These are phyloP conservation scores for Panaeolus cyanescens DNA, from an alignment of 768 basidiomycete genomes.

Conservation along the genomic window DNA sequence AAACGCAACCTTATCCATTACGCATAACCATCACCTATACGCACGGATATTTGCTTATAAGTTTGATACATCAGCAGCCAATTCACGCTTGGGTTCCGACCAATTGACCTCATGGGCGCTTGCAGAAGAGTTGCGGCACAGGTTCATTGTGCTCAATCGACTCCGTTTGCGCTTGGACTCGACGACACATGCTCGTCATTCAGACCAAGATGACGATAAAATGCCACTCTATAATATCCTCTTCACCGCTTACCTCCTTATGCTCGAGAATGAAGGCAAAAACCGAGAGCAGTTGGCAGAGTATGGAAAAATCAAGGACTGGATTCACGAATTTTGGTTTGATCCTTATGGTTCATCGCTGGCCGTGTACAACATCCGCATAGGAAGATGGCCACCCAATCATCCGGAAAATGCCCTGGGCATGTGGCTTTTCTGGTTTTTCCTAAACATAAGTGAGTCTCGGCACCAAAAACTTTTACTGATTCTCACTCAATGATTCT, in stretches of 20 bases:
- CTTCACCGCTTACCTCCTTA: conserved; percentile 72
- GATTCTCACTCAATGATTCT: not conserved
- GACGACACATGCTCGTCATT: conserved; percentile 21
- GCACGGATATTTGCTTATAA: conserved; percentile 66
- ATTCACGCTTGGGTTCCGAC: conserved; percentile 49
- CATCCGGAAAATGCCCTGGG: conserved; percentile 56
- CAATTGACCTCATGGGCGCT: conserved; percentile 43
- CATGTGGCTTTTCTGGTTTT: conserved; percentile 82
- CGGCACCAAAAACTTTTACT: not conserved
- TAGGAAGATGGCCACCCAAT: conserved; percentile 58
- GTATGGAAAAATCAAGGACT: conserved; percentile 61
- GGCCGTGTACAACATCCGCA: conserved; percentile 40
- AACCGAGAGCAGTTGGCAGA: conserved; percentile 73
- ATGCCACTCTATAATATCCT: conserved; percentile 47
- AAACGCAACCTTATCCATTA: conserved; percentile 50
- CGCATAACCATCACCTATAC: conserved; percentile 68
- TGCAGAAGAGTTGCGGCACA: conserved; percentile 63
- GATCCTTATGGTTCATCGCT: conserved; percentile 56
- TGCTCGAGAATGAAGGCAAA: conserved; percentile 79
- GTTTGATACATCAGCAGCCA: conserved; percentile 60
- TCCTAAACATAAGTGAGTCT: conserved; percentile 58
- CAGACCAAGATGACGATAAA: conserved; percentile 23
- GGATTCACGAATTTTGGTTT: conserved; percentile 73
- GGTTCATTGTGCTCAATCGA: conserved; percentile 58
- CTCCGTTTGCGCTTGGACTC: conserved; percentile 50